These are phyloP conservation scores for Cytospora piceae DNA, from an alignment of 2,329 filamentous ascomycete species.

Conservation along the genomic window DNA sequence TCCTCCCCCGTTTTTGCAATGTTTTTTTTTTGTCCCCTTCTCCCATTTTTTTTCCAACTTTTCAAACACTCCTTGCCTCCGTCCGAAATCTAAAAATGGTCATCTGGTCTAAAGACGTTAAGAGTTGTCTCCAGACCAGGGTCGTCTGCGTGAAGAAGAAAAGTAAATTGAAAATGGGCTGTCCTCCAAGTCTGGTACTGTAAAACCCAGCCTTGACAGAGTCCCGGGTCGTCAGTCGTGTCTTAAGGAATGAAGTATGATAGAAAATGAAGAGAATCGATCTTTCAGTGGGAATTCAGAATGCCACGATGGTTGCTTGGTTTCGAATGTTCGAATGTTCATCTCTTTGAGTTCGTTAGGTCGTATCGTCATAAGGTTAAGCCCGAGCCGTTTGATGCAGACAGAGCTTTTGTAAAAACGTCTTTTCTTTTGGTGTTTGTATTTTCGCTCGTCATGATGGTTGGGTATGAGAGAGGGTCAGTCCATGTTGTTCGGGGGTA, in stretches of 20 bases:
- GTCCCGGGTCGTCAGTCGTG: constrained; percentile 12
- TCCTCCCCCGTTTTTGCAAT: constrained; percentile 4
- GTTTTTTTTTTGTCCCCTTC: not conserved
- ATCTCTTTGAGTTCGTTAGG: constrained; percentile 27
- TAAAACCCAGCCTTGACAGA: constrained; percentile 3
- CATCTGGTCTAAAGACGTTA: not conserved
- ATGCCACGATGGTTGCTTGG: constrained; percentile 7
- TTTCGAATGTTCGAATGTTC: constrained; percentile 29
- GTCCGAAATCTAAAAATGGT: constrained; percentile 6
- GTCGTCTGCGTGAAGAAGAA: not conserved
- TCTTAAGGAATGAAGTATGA: not conserved
- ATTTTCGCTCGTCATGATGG: constrained; percentile 25
- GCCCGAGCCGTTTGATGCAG: constrained; percentile 17
- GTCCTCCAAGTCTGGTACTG: constrained; percentile 1
- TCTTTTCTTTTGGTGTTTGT: constrained; percentile 13
- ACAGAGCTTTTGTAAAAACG: constrained; percentile 6
- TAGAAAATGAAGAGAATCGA: not conserved
- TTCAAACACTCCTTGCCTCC: not conserved
- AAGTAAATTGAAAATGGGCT: not conserved
- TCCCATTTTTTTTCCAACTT: not conserved
- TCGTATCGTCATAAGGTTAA: constrained; percentile 24
- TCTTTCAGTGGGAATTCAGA: constrained; percentile 8
- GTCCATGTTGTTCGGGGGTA: constrained; percentile 20
- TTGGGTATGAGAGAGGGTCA: constrained; percentile 25
- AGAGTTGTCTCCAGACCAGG: not conserved